phyloP scores from a whole-genome alignment of 306 rosid genomes.

The Trichosanthes cucumerina region DNA sequence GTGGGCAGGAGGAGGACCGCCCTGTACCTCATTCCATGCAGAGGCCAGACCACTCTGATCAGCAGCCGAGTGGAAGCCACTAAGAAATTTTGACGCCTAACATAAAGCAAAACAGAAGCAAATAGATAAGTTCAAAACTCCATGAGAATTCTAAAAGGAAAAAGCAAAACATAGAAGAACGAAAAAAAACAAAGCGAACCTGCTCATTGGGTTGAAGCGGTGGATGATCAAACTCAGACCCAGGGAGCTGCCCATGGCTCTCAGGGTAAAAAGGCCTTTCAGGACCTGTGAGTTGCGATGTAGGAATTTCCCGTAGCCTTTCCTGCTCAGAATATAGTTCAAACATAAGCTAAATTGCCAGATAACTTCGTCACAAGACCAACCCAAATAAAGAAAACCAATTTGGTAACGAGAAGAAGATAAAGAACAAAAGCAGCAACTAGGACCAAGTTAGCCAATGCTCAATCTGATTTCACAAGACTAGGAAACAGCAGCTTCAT shows the following conservation, averaged over 20 bases:
- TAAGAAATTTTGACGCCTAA: constrained; percentile 66
- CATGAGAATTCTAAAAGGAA: neutral
- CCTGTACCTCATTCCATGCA: constrained; percentile 79
- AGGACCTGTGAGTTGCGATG: constrained; percentile 37
- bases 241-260: constrained; percentile 45
- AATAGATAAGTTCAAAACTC: neutral
- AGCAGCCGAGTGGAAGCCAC: constrained; percentile 51
- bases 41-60: constrained; percentile 44
- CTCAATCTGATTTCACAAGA: neutral
- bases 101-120: neutral
- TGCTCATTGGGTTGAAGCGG: constrained; percentile 41
- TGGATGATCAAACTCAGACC: constrained; percentile 65
- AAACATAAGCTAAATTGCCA: neutral
- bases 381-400: neutral
- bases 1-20: constrained; percentile 21
- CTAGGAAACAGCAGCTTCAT: neutral
- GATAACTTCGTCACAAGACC: neutral
- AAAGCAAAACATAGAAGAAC: neutral
- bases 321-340: constrained; percentile 32
- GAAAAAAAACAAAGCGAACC: constrained; percentile 21
- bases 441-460: neutral
- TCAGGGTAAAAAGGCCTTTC: constrained; percentile 32
- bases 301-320: constrained; percentile 77
- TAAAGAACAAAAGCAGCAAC: neutral
- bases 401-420: neutral